phyloP scores from a whole-genome alignment of 192 early-diverging fungal genomes.

The Coemansia sp. region DNA sequence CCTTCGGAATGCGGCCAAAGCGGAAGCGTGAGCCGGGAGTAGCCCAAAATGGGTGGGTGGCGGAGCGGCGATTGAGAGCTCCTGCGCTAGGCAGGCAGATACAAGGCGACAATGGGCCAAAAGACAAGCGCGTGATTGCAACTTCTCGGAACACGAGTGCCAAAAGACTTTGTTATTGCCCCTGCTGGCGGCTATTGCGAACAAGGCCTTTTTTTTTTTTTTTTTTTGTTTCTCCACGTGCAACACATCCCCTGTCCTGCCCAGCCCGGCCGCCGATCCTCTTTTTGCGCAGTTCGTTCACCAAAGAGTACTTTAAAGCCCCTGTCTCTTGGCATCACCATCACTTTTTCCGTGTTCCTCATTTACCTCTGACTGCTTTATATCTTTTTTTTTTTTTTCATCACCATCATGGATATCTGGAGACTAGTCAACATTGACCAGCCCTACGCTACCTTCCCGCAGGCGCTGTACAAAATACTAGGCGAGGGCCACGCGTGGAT shows the following conservation, averaged over 20 bases:
- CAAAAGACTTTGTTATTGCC: slow-evolving; percentile 17
- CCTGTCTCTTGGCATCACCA: background rate
- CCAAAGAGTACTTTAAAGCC: background rate
- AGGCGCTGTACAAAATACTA: slow-evolving; percentile 49
- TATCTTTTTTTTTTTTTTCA: background rate
- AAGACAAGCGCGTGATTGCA: slow-evolving; percentile 27
- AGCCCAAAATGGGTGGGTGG: background rate
- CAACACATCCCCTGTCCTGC: too few species aligned
- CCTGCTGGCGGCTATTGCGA: slow-evolving; percentile 21
- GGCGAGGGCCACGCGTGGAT: slow-evolving; percentile 45
- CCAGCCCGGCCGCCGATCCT: slow-evolving; percentile 2
- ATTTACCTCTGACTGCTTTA: background rate
- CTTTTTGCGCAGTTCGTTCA: slow-evolving; percentile 1
- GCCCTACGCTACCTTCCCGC: slow-evolving; percentile 49
- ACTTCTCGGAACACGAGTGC: slow-evolving; percentile 45
- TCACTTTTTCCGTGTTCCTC: slow-evolving; percentile 3
- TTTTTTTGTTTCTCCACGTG: too few species aligned
- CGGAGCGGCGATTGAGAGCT: background rate
- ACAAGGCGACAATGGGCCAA: background rate
- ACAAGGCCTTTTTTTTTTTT: background rate
- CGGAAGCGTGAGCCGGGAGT: background rate
- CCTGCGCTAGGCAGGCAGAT: background rate
- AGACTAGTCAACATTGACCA: slow-evolving; percentile 45
- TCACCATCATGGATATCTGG: slow-evolving; percentile 45
- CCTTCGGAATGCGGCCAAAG: background rate